Evolutionary conservation across 768 basidiomycete species (phyloP), one percentile per base, ranked within the genome.

Genomic region (Rhodotorula taiwanensis): DNA sequence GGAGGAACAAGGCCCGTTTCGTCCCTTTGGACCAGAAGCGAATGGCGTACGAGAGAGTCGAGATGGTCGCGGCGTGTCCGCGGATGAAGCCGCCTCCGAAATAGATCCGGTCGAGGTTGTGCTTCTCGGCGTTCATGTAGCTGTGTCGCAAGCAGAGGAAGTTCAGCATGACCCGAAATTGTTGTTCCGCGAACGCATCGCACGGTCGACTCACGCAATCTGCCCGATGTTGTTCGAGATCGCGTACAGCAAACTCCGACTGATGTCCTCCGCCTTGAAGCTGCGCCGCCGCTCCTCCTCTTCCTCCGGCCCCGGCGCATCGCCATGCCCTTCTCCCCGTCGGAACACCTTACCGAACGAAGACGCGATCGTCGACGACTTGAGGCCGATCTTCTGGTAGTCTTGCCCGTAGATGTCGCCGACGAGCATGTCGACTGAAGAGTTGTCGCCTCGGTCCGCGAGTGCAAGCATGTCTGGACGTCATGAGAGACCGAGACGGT

Each of bases 61-160:
- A 87, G 73, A 99, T 93, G 34, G 95, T 99, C 39, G 93, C 89
- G 49, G 94, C 87, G 74, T 98, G 95, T 23, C 95, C 94, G 80
- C 95, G 82, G 76, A 99, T 99, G 78, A 97, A 99, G 77, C 89
- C 97, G 5, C 95, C 95, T 30, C 95, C 93, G 80, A 98, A 99
- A 79, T 97, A 99, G 69, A 99, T 98, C 74, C 89, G 84, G 72
- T 95, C 89, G 63, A 99, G 76, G 71, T 88, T 86, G 76, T 98
- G 95, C 79, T 98, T 98, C 76, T 98, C 95, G 59, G 95, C 95
- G 75, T 99, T 98, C 95, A 99, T 98, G 77, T 92, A 97, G 51
- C 90, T 94, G 74, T 36, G 39, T n/a, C n/a, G n/a, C n/a, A n/a
- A n/a, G n/a, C n/a, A n/a, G n/a, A n/a, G n/a, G n/a, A n/a, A n/a